These are phyloP conservation scores for Setomelanomma holmii DNA, from an alignment of 2,329 filamentous ascomycete genomes.

Conservation along the genomic window DNA sequence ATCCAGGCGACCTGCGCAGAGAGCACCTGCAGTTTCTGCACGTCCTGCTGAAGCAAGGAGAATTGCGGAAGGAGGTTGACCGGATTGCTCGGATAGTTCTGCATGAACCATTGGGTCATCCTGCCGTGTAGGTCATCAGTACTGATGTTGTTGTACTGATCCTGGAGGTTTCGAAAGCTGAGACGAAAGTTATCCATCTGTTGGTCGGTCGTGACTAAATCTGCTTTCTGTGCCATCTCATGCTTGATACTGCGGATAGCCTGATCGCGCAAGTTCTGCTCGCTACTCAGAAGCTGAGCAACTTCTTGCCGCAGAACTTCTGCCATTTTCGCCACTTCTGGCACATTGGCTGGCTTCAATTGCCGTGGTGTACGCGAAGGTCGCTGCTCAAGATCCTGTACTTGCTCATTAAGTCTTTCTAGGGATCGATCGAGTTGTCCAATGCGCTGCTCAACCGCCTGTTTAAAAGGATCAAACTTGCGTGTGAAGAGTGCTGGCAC, in stretches of 20 bases:
- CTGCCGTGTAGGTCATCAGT: conserved; percentile 27
- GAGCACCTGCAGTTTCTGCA: conserved; percentile 6
- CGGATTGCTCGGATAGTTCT: conserved; percentile 20
- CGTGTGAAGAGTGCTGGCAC: conserved; percentile 11
- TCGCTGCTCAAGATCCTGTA: not conserved
- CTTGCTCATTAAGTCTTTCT: not conserved
- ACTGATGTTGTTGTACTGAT: conserved; percentile 36
- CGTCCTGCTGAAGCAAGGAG: conserved; percentile 5
- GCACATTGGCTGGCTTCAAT: too few relatives aligned
- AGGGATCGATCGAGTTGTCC: not conserved
- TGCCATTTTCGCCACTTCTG: not conserved
- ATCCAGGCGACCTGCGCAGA: conserved; percentile 5
- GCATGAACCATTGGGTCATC: conserved; percentile 33
- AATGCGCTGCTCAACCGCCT: not conserved
- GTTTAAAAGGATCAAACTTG: conserved; percentile 16
- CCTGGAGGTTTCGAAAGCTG: conserved; percentile 18
- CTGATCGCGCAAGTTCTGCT: not conserved
- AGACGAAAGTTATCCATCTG: conserved; percentile 8
- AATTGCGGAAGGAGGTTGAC: conserved; percentile 9
- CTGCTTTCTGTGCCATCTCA: not conserved
- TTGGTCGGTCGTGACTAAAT: not conserved
- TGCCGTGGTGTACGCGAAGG: not conserved
- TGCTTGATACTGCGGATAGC: not conserved
- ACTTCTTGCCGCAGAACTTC: not conserved
- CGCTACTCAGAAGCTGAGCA: not conserved